A percentile compares a stretch with the other conserved stretches of the same genome.
These are phyloP conservation scores for Botryotinia calthae DNA, from an alignment of 2,329 filamentous ascomycete species.

Conservation along the genomic window DNA sequence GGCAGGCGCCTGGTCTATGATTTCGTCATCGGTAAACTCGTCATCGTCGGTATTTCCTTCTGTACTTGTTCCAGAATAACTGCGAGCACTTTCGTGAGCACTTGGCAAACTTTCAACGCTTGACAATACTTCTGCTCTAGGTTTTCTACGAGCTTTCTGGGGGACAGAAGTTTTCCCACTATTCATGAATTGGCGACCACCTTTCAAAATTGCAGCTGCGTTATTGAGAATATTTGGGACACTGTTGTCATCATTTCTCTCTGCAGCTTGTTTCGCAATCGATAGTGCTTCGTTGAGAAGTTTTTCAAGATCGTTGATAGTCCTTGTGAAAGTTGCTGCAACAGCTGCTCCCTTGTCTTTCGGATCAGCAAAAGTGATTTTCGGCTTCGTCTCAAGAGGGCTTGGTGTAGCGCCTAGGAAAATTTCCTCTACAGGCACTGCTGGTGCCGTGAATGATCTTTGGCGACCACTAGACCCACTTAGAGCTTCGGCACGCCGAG, in stretches of 20 bases:
- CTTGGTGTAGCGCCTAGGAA: constrained; percentile 24
- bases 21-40: constrained; percentile 8
- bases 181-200: constrained; percentile 23
- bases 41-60: constrained; percentile 25
- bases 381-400: constrained; percentile 16
- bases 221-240: constrained; percentile 29
- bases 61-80: constrained; percentile 30
- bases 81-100: constrained; percentile 35
- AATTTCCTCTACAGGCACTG: constrained; percentile 23
- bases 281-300: constrained; percentile 41
- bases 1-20: background rate
- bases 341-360: constrained; percentile 24
- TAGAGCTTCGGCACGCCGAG: constrained; percentile 20
- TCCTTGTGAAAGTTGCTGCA: constrained; percentile 37
- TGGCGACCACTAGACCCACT: constrained; percentile 13
- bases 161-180: background rate
- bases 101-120: constrained; percentile 27
- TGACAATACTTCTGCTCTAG: constrained; percentile 16
- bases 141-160: background rate
- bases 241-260: constrained; percentile 29
- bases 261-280: constrained; percentile 40
- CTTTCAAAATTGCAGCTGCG: constrained; percentile 31
- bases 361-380: constrained; percentile 1
- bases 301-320: constrained; percentile 40
- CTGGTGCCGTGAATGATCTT: constrained; percentile 24